phyloP scores from a whole-genome alignment of 768 basidiomycete genomes.

The Lactarius hatsudake region DNA sequence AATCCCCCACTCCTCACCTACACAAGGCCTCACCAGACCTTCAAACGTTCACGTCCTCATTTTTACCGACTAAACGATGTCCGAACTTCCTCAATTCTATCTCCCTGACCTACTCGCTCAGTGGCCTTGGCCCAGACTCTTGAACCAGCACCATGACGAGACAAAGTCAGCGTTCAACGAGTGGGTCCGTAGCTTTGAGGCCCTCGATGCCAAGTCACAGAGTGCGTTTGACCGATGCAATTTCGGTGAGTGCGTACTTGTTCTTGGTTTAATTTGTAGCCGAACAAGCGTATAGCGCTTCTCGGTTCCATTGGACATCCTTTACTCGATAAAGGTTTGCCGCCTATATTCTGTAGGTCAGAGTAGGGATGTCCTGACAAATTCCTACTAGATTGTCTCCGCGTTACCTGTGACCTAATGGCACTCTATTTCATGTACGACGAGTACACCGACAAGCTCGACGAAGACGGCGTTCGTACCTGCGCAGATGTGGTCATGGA shows the following conservation, averaged over 20 bases:
- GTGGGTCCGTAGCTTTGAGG: conserved; percentile 39
- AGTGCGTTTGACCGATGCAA: conserved; percentile 41
- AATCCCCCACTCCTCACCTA: neutral
- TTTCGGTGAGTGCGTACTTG: conserved; percentile 25
- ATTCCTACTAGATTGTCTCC: conserved; percentile 14
- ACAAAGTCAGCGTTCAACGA: conserved; percentile 36
- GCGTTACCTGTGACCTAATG: conserved; percentile 49
- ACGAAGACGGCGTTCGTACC: conserved; percentile 32
- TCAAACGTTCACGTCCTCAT: neutral
- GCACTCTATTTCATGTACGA: conserved; percentile 50
- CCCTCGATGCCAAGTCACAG: conserved; percentile 38
- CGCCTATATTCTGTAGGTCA: neutral
- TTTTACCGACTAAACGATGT: neutral
- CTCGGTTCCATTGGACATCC: conserved; percentile 41
- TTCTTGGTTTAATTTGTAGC: neutral
- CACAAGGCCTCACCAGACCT: neutral
- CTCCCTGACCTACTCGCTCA: conserved; percentile 39
- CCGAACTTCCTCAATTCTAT: neutral
- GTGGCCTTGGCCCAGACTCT: conserved; percentile 44
- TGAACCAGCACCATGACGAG: conserved; percentile 40
- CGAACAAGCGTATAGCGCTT: conserved; percentile 31
- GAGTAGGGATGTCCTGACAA: neutral
- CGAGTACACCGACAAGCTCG: conserved; percentile 45
- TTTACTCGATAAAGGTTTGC: conserved; percentile 32
- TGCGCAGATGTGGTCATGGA: conserved; percentile 40